Evolutionary conservation across 1,284 basidiomycete genomes (phyloP), one percentile per base, ranked within the genome.

Genomic region (Ganoderma lucidum): DNA sequence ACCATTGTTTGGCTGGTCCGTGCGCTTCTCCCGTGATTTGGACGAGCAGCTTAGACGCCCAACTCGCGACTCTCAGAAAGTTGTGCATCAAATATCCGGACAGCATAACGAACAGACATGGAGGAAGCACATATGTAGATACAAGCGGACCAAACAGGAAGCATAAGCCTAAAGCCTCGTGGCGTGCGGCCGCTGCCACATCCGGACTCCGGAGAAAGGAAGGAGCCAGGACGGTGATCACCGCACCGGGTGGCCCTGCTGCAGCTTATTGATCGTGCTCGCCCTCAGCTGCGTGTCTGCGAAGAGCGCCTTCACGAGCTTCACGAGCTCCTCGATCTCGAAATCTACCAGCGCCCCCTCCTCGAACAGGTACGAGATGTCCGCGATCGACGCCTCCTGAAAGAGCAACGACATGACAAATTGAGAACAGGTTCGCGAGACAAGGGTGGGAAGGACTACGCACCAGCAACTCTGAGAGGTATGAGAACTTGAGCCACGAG

Each of bases 401-500:
- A 77, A 60, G 60, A 23, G 23, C 23, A 23, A 23, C 45, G 44
- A 63, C 62, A 32, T 65, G 35, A 51, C 42, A 66, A 65, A 23
- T 23, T 69, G 67, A 71, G 60, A 66, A 66, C 68, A 14, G 4
- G 67, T 37, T 61, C 9, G 61, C 48, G 19, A 64, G 32, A 62
- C 55, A 35, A 23, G 23, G 23, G 23, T 23, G 41, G 12, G 69
- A 67, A 35, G 12, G 19, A 39, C 14, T 19, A 85, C 92, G 68
- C 72, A 96, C 95, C 82, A 98, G 80, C 14, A 98, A 84, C 79
- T 98, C 96, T 2, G 93, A 93, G 1, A 97, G 84, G 80, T 98
- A 98, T 28, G 93, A 95, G 80, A 95, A 97, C 79, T 97, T 97
- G 75, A 97, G 87, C 96, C 96, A 98, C n/a, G 90, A 91, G 0